Conservation (phyloP, 495 filamentous ascomycete genomes). For the Staphylotrichum tortipilum region DNA sequence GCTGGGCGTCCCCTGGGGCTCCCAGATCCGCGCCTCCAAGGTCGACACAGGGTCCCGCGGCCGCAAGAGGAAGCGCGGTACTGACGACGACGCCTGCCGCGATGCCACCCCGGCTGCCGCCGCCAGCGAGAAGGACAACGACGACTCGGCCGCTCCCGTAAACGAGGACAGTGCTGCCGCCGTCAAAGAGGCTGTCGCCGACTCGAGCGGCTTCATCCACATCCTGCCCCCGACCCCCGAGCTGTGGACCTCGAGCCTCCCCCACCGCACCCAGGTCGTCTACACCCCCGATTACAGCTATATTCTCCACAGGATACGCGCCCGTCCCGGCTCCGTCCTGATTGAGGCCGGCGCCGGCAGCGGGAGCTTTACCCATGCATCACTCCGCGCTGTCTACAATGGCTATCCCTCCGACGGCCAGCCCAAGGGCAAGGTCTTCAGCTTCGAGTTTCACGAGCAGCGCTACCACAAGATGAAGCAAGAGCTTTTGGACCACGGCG, state of each 20-base stretch:
- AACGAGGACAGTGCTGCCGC: conserved; percentile 17
- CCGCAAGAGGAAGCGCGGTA: conserved; percentile 47
- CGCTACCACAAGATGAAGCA: conserved; percentile 61
- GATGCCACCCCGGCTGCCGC: conserved; percentile 21
- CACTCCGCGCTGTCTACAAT: conserved; percentile 78
- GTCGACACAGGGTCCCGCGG: conserved; percentile 82
- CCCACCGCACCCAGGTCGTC: conserved; percentile 93
- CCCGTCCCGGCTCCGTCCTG: conserved; percentile 65
- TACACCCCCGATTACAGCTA: conserved; percentile 98
- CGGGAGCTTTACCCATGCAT: conserved; percentile 90
- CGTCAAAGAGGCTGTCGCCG: conserved; percentile 44
- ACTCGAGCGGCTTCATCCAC: conserved; percentile 79
- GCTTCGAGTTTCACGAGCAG: conserved; percentile 85
- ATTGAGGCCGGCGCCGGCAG: conserved; percentile 95
- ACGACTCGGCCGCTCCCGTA: conserved; percentile 13
- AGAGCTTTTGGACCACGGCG: conserved; percentile 67
- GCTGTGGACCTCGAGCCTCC: conserved; percentile 80
- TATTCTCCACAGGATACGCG: conserved; percentile 78
- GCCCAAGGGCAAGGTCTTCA: conserved; percentile 68
- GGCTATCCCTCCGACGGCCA: conserved; percentile 51
- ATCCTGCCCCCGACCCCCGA: conserved; percentile 87
- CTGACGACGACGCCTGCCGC: conserved; percentile 41
- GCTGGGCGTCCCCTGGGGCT: conserved; percentile 75
- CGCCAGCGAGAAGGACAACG: conserved; percentile 23
- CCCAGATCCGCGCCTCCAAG: conserved; percentile 78